Percentiles rank a stretch among this genome's conserved stretches.
These are phyloP conservation scores for Pleodorina starrii DNA, from an alignment of 139 green algal species.

Conservation along the genomic window DNA sequence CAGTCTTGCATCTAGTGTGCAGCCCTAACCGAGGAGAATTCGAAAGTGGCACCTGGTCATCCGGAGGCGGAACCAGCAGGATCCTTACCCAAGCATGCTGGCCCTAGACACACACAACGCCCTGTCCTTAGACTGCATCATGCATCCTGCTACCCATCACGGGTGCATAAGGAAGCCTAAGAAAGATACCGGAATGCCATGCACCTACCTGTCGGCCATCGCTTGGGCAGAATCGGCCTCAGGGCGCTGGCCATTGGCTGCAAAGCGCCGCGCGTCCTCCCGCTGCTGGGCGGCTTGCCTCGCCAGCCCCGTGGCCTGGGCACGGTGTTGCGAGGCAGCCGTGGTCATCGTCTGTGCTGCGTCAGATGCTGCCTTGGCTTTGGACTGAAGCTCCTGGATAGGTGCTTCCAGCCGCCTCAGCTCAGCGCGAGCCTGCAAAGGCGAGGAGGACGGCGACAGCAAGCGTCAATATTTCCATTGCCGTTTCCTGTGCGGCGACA, in stretches of 20 bases:
- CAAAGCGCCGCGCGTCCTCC: background rate
- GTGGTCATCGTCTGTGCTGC: conserved; percentile 3
- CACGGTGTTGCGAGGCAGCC: background rate
- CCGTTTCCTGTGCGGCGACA: too few species aligned
- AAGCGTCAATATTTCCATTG: too few species aligned
- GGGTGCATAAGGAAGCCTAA: too few species aligned
- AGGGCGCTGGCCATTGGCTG: background rate
- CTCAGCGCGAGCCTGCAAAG: conserved; percentile 2
- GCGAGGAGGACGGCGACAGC: background rate
- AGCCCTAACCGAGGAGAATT: too few species aligned
- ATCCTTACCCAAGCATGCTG: too few species aligned
- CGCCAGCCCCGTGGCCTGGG: background rate
- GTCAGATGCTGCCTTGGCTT: background rate
- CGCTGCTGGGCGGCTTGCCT: conserved; percentile 14
- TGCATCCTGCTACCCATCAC: too few species aligned
- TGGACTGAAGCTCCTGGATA: background rate
- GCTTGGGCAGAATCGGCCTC: conserved; percentile 2
- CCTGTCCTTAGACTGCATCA: too few species aligned
- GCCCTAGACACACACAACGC: too few species aligned
- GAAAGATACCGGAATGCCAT: too few species aligned
- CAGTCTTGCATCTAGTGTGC: too few species aligned
- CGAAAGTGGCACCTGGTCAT: too few species aligned
- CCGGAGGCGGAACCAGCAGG: too few species aligned
- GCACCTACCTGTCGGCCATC: conserved; percentile 44
- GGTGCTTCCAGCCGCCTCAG: background rate